Evolutionary conservation across 1,284 basidiomycete genomes (phyloP).

Genomic region (Chalciporus sp.): DNA sequence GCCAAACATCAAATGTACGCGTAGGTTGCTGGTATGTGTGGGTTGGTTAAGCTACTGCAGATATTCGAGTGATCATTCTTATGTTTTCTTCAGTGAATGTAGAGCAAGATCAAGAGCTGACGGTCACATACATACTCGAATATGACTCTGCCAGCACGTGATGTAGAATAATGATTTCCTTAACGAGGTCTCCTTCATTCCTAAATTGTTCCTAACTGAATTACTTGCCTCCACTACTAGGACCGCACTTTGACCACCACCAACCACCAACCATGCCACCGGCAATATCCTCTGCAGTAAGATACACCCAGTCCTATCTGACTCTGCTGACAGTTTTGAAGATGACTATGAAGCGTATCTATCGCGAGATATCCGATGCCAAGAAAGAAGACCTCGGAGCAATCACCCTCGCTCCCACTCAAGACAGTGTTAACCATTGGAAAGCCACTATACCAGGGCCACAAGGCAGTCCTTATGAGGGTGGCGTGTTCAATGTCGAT

Average conservation of each 20-base stretch:
- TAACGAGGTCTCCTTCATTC: too few relatives aligned
- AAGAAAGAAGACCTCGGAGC: slow-evolving; percentile 82
- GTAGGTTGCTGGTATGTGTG: neutral
- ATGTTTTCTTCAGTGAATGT: slow-evolving; percentile 6
- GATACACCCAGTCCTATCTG: neutral
- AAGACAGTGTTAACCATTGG: slow-evolving; percentile 66
- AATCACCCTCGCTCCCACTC: slow-evolving; percentile 71
- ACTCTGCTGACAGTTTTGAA: slow-evolving; percentile 32
- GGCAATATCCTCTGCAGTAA: slow-evolving; percentile 21
- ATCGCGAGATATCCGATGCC: slow-evolving; percentile 83
- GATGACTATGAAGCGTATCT: slow-evolving; percentile 87
- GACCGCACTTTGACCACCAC: neutral
- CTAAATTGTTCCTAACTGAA: too few relatives aligned
- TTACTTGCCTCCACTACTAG: too few relatives aligned
- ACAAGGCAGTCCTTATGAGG: slow-evolving; percentile 85
- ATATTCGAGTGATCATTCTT: slow-evolving; percentile 69
- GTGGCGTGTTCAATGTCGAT: slow-evolving; percentile 79
- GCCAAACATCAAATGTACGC: slow-evolving; percentile 62
- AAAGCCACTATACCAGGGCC: slow-evolving; percentile 78
- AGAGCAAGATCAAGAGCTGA: neutral
- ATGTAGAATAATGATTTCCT: neutral
- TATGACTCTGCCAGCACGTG: slow-evolving; percentile 23
- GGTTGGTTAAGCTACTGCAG: slow-evolving; percentile 5
- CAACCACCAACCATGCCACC: slow-evolving; percentile 26
- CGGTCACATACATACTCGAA: neutral